Base-by-base conservation (phyloP, 2,329 filamentous ascomycete species). In the Pestalotiopsis sp. region DNA sequence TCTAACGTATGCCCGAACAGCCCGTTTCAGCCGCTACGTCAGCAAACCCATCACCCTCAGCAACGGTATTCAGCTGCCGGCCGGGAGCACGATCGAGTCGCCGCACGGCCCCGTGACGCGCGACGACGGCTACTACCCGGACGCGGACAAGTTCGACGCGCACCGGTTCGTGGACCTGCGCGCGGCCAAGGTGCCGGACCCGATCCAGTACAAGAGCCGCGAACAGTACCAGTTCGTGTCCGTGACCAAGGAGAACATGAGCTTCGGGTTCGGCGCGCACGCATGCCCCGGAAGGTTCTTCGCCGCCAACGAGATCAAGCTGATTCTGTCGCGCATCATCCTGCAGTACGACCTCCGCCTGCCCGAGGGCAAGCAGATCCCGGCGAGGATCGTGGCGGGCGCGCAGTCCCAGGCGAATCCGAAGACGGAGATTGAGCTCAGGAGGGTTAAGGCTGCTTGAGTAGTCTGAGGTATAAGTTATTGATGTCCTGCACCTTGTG, bases 21-120 rank as follows among this genome's bases (percentile, higher is more conserved):
- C 77, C 1, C 80, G 84, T 2, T 87, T 87, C 75, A 69, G 71
- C 25, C 84, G 86, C 68, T 84, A 82, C 69, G 83, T 85, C 14
- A 72, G 82, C 12, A 80, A 83, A 72, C 77, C 82, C 12, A 79
- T 87, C 70, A 82, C 79, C 0, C 82, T 87, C 1, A 85, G 83
- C 56, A 84, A 84, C 72, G 86, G 86, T 4, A 81, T 86, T 68
- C 77, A 79, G 38, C 76, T 83, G n/a, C 81, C 82, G 0, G 76
- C 76, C 1, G 81, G 81, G 17, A 75, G 77, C 4, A 73, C 76
- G 4, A 78, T 83, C 63, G 80, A 83, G 70, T 72, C 81, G 0
- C 76, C 81, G 0, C 59, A 74, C 11, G 69, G 75, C 5, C 76
- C 73, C 38, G 68, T 78, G 62, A 73, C 71, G 62, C 70, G 67